phyloP scores from a whole-genome alignment of 805 yeast genomes.

The Ogataea trehalophila region DNA sequence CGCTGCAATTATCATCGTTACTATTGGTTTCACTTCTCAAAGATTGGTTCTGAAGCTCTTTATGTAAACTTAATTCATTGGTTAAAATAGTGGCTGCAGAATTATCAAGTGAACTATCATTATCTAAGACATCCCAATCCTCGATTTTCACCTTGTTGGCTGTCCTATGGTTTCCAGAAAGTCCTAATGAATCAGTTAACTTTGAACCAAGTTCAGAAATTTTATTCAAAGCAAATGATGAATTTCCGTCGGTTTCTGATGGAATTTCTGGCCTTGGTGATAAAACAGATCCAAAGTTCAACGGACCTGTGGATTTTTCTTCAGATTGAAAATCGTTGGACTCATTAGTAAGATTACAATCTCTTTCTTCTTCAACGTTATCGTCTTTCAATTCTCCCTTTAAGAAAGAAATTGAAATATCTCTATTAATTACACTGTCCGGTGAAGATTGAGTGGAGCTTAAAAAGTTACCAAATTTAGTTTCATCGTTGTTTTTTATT shows the following conservation, averaged over 20 bases:
- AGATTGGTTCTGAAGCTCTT: constrained; percentile 3
- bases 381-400: constrained; percentile 15
- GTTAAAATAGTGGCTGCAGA: constrained; percentile 11
- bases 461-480: constrained; percentile 10
- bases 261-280: constrained; percentile 3
- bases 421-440: constrained; percentile 4
- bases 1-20: constrained; percentile 2
- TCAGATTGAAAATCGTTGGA: not conserved
- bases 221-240: not conserved
- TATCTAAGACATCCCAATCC: not conserved
- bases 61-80: constrained; percentile 5
- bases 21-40: constrained; percentile 1
- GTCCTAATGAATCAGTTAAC: constrained; percentile 12
- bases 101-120: constrained; percentile 7
- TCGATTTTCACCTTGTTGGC: not conserved
- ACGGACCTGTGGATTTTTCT: not conserved
- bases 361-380: not conserved
- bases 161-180: constrained; percentile 1
- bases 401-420: constrained; percentile 10
- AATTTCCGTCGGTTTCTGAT: not conserved
- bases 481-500: not conserved
- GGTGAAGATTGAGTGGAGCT: constrained; percentile 19
- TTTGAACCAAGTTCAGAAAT: constrained; percentile 9
- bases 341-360: not conserved
- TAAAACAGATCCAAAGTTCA: not conserved